phyloP scores from a whole-genome alignment of 1,284 basidiomycete species.

The Xerocomus cyaneibrunnescens region DNA sequence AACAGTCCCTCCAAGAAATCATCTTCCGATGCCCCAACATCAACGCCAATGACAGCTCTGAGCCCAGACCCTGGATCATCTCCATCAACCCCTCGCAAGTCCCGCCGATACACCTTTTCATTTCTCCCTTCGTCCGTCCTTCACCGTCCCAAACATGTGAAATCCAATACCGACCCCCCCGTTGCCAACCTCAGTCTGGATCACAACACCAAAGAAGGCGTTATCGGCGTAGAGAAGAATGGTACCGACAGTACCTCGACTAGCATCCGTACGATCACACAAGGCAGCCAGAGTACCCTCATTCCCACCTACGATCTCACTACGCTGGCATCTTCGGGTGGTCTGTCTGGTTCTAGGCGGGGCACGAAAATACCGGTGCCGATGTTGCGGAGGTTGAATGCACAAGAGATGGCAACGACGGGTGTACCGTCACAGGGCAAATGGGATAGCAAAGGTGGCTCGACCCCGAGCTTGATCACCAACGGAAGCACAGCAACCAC shows the following conservation, averaged over 20 bases:
- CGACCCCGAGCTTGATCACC: slow-evolving; percentile 30
- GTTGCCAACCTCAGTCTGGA: background rate
- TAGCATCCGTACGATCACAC: slow-evolving; percentile 26
- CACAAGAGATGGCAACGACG: slow-evolving; percentile 7
- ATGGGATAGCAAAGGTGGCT: slow-evolving; percentile 9
- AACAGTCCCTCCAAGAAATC: background rate
- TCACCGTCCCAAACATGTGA: slow-evolving; percentile 20
- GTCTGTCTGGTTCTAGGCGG: slow-evolving; percentile 1
- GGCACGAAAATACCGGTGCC: slow-evolving; percentile 11
- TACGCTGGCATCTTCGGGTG: slow-evolving; percentile 8
- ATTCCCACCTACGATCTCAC: slow-evolving; percentile 14
- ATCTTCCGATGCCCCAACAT: background rate
- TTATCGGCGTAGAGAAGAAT: slow-evolving; percentile 6
- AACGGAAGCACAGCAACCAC: slow-evolving; percentile 18
- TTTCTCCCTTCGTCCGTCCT: slow-evolving; percentile 27
- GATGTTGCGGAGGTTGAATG: slow-evolving; percentile 20
- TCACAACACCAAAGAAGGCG: background rate
- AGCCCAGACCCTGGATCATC: background rate
- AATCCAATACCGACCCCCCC: slow-evolving; percentile 4
- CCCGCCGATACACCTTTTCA: slow-evolving; percentile 28
- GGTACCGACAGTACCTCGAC: slow-evolving; percentile 24
- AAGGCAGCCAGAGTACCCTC: slow-evolving; percentile 28
- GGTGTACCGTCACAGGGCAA: background rate
- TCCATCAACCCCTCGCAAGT: slow-evolving; percentile 6
- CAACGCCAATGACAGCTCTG: background rate